Evolutionary conservation across 345 rosid species (phyloP), one percentile per base, ranked within the genome.

Genomic region (Citrus mangshanensis): DNA sequence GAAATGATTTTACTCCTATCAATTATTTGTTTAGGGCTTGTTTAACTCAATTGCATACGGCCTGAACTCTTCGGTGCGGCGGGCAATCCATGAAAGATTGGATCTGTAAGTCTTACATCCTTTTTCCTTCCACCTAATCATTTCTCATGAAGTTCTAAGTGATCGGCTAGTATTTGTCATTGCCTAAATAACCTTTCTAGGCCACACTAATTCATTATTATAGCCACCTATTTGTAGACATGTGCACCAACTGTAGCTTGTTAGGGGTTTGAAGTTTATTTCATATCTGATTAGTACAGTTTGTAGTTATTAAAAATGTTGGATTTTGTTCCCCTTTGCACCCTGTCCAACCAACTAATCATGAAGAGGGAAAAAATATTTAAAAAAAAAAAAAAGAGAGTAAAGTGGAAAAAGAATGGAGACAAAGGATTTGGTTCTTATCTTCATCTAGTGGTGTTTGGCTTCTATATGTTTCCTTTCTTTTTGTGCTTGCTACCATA

Each of bases 1-100:
- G 51, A 67, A 42, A 54, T 62, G 21, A 34, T 70, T 75, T 69
- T 3, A 25, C 58, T 30, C 37, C 30, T 34, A 35, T 21, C 80
- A 24, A 28, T 56, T 71, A 21, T 60, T 7, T 76, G 27, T 55
- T 85, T 78, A 95, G 99, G 99, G 98, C 14, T 88, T 95, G 73
- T 95, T 92, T 87, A 95, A 95, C 88, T 91, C 99, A 27, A 91
- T 95, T 85, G 99, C 97, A 34, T 95, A 95, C 82, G 99, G 99
- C 69, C 85, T 93, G 79, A 95, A 95, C 82, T 84, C 98, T 83
- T 93, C 97, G 1, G 99, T 95, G 70, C 90, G 98, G 16, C 89
- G 97, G 72, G 96, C 95, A 70, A 87, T 93, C 73, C 78, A 78
- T 73, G 99, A 95, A 86, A 92, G 97, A 88, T 65, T 95, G 58